Evolutionary conservation across 805 yeast genomes (phyloP).

Genomic region (Metschnikowia henanensis): DNA sequence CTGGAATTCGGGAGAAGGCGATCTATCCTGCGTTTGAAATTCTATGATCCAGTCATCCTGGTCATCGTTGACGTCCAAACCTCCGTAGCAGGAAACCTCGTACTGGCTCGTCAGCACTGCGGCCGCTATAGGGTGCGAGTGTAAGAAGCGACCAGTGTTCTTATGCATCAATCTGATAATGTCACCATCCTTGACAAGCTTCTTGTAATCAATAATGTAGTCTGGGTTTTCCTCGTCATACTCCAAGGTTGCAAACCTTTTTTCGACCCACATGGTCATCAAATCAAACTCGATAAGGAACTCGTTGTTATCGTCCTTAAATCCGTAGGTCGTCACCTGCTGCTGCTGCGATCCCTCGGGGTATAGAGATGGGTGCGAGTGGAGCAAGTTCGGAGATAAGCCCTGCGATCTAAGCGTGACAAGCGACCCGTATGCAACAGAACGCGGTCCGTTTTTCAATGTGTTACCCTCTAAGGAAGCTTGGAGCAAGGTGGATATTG

Average conservation of each 20-base stretch:
- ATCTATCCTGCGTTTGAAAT: constrained; percentile 59
- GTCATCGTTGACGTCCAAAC: constrained; percentile 64
- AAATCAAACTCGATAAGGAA: constrained; percentile 36
- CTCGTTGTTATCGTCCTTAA: constrained; percentile 50
- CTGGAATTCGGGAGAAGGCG: constrained; percentile 41
- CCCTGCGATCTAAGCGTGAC: constrained; percentile 44
- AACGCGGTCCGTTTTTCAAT: constrained; percentile 69
- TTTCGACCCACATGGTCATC: constrained; percentile 31
- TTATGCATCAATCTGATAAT: constrained; percentile 71
- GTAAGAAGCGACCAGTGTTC: constrained; percentile 70
- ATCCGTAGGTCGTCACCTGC: constrained; percentile 91
- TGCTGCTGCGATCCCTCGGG: constrained; percentile 97
- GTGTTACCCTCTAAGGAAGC: constrained; percentile 70
- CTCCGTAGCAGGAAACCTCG: constrained; percentile 91
- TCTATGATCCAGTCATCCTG: constrained; percentile 93
- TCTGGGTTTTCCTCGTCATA: constrained; percentile 20
- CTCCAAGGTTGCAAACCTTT: constrained; percentile 32
- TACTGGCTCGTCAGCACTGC: constrained; percentile 64
- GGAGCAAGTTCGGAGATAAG: constrained; percentile 45
- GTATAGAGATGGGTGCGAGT: constrained; percentile 60
- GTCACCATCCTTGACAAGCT: constrained; percentile 57
- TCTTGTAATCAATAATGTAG: constrained; percentile 19
- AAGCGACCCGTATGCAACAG: constrained; percentile 52
- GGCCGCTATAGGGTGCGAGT: constrained; percentile 78
- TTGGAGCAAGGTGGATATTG: constrained; percentile 80